Percentiles rank a stretch among this genome's conserved stretches.
Evolutionary conservation across 495 filamentous ascomycete species (phyloP).

Genomic region (Talaromyces nanjingensis): DNA sequence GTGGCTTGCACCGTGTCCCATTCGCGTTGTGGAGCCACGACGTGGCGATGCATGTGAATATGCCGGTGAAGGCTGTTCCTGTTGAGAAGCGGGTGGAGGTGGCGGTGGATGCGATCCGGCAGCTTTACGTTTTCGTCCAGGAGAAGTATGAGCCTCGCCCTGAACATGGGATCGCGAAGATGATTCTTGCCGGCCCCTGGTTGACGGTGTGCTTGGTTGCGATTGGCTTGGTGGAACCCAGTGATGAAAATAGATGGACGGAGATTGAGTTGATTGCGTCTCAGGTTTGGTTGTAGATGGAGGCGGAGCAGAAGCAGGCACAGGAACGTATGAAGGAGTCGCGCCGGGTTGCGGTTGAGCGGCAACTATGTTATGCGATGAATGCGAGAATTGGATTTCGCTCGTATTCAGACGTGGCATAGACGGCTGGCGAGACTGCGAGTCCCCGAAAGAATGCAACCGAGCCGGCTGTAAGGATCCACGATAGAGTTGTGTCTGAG

Average conservation of each 20-base stretch:
- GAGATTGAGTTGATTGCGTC: constrained; percentile 46
- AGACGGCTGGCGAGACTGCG: constrained; percentile 26
- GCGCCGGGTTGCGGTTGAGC: constrained; percentile 23
- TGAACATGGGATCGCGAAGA: constrained; percentile 22
- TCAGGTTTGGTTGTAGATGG: constrained; percentile 41
- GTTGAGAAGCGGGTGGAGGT: constrained; percentile 24
- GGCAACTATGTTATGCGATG: constrained; percentile 21
- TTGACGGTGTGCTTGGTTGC: constrained; percentile 22
- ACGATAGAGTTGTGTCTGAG: constrained; percentile 6
- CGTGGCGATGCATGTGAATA: neutral
- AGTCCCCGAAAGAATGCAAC: constrained; percentile 11
- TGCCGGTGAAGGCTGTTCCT: neutral
- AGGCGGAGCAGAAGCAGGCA: constrained; percentile 42
- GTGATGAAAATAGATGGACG: constrained; percentile 83
- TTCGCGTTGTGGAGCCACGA: neutral
- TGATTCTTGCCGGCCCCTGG: constrained; percentile 23
- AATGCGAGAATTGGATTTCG: constrained; percentile 43
- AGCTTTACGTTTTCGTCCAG: constrained; percentile 38
- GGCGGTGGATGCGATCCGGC: constrained; percentile 28
- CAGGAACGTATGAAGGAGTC: constrained; percentile 16
- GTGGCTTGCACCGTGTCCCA: neutral
- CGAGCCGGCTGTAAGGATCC: constrained; percentile 16
- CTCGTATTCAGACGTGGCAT: constrained; percentile 50
- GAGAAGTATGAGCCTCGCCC: constrained; percentile 28
- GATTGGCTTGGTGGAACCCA: constrained; percentile 70